Base-by-base conservation (phyloP, 2,329 filamentous ascomycete genomes). In the Sclerotinia glacialis region DNA sequence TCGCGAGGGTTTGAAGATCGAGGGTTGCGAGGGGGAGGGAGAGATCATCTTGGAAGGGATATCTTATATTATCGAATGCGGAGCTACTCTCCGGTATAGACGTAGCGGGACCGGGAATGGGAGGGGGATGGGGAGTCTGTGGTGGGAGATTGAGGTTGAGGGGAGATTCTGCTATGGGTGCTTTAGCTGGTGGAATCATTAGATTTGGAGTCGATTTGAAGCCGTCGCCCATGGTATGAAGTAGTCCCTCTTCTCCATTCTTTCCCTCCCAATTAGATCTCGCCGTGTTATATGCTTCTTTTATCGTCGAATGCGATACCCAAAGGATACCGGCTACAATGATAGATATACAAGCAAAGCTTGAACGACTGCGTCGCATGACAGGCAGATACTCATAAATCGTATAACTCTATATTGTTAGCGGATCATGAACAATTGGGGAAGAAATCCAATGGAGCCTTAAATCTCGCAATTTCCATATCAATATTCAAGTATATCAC, bases 1-100 rank as follows among this genome's bases (percentile, higher is more conserved):
- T 9, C 31, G 46, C 44, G 49, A 61, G 44, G 9, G 5, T 46
- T 23, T 49, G 28, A 40, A 66, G 55, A 37, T 61, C 28, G 21
- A 50, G 16, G 18, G 34, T 54, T 4, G 55, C 47, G 7, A 61
- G 47, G n/a, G 64, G 55, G 23, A 66, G 47, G 5, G 40, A 28
- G 9, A 61, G 56, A 21, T 66, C 55, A 8, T 66, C 47, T 46
- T 66, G 64, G 47, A 66, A 66, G 34, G 64, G 55, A 5, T 62
- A 66, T 56, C 49, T 58, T 28, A 23, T 65, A 8, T 58, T 37
- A 26, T 65, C 63, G 12, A 65, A 65, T n/a, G 44, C 63, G 16
- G 62, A 56, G 37, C 18, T 50, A 23, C 54, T 44, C 42, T 54
- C 52, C 7, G 23, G 14, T 9, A 4, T 16, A 12, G 53, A n/a